Evolutionary conservation across 257 asterid genomes (phyloP).

Genomic region (Nicotiana obtusifolia): DNA sequence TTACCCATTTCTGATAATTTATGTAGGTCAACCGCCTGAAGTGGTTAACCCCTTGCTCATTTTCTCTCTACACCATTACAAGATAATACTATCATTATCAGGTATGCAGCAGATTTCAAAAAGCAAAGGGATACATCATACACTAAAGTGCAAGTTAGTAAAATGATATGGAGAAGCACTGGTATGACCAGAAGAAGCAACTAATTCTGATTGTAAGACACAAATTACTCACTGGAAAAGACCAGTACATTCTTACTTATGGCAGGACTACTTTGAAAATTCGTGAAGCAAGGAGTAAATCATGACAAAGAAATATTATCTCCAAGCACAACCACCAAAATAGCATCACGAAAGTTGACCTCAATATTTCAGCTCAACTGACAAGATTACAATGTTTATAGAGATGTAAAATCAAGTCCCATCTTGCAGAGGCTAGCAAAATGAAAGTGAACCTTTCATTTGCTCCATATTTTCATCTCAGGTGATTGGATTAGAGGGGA

Average conservation of each 20-base stretch:
- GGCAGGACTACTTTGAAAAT: background rate
- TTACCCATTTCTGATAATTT: conserved; percentile 56
- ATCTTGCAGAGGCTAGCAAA: background rate
- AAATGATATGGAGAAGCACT: background rate
- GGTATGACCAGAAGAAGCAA: background rate
- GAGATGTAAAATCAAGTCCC: background rate
- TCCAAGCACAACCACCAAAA: background rate
- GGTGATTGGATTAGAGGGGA: background rate
- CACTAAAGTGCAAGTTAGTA: background rate
- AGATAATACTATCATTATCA: background rate
- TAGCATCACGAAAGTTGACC: background rate
- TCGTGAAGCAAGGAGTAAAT: background rate
- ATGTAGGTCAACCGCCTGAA: conserved; percentile 35
- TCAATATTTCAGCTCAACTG: background rate
- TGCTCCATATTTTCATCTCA: background rate
- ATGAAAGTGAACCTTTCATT: background rate
- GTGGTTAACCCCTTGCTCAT: conserved; percentile 44
- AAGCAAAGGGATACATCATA: background rate
- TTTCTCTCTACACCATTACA: conserved; percentile 24
- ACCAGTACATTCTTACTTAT: background rate
- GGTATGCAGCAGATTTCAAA: background rate
- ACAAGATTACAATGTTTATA: background rate
- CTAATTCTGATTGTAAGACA: background rate
- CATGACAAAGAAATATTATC: conserved; percentile 1
- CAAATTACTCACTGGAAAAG: background rate